Evolutionary conservation across 352 stramenopile species (phyloP), one percentile per base, ranked within the genome.

Genomic region (Peronospora tabacina): DNA sequence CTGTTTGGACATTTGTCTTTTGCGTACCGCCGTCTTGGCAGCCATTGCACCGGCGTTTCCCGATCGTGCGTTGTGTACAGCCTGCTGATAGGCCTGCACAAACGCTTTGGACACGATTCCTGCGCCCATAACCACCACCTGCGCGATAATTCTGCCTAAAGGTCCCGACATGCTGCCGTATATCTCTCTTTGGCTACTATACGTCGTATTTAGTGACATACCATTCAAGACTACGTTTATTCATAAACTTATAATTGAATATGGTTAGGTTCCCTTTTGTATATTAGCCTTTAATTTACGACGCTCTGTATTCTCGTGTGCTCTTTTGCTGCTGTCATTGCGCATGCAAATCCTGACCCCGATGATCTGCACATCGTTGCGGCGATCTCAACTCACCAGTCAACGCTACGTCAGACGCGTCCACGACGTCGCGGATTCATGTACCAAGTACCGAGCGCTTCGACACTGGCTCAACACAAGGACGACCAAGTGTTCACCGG

Each of bases 21-120:
- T 93, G 52, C 70, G 63, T 49, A 70, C 68, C 32, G 77, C 67
- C 24, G 74, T 66, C 62, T 85, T 85, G 43, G 76, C 63, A 11
- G 80, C 70, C 70, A 83, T 84, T 17, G 69, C 65, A 36, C 59
- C 63, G 13, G 79, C 68, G 61, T 90, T 90, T 22, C 82, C 82
- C 7, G 53, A 71, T 61, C 86, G 85, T 46, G 82, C 82, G 57
- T 93, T 93, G 63, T 90, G 73, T 33, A 94, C 79, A 13, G 82
- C 82, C 60, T 94, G 82, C 61, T 90, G 80, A 58, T 94, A 94
- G 29, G 82, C 82, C 65, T 90, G 80, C 52, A 94, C 82, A 61
- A 94, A 94, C 10, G 82, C 82, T 59, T 83, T 83, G 40, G 80
- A 90, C 43, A 91, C 74, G 52, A 94, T 78, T 44, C 82, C 76